phyloP scores from a whole-genome alignment of 768 basidiomycete genomes.

The Boletus edulis region DNA sequence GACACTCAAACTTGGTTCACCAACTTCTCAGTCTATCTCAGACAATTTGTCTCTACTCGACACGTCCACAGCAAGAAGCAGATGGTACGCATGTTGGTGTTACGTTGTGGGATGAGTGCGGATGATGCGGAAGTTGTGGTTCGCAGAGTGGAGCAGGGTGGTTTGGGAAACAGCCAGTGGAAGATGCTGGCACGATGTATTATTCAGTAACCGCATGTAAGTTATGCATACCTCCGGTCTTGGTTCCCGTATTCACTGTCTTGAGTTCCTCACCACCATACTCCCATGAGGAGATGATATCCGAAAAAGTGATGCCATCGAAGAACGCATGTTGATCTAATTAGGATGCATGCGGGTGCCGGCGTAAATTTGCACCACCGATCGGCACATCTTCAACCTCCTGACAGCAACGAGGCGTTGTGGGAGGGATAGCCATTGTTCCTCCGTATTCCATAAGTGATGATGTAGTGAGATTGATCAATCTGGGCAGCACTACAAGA shows the following conservation, averaged over 20 bases:
- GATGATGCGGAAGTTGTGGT: constrained; percentile 20
- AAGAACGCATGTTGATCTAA: neutral
- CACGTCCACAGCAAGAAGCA: constrained; percentile 21
- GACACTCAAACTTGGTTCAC: constrained; percentile 27
- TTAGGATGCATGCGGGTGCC: neutral
- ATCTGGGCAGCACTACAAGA: constrained; percentile 1
- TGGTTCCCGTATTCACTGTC: constrained; percentile 1
- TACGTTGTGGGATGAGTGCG: constrained; percentile 25
- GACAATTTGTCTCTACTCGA: constrained; percentile 20
- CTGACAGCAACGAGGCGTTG: constrained; percentile 18
- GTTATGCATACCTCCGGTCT: neutral
- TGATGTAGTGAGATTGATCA: constrained; percentile 10
- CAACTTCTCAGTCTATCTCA: constrained; percentile 23
- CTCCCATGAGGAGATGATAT: neutral
- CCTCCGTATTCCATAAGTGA: neutral
- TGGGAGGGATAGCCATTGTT: neutral
- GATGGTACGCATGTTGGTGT: constrained; percentile 24
- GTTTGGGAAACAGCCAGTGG: neutral
- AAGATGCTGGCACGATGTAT: constrained; percentile 9
- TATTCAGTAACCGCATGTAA: constrained; percentile 18
- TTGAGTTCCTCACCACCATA: neutral
- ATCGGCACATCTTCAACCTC: constrained; percentile 1
- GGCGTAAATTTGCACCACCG: constrained; percentile 1
- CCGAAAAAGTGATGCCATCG: neutral
- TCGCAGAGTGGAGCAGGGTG: constrained; percentile 16